Percentiles rank a stretch among this genome's conserved stretches.
phyloP scores from a whole-genome alignment of 495 filamentous ascomycete species.

The Aspergillus steynii region DNA sequence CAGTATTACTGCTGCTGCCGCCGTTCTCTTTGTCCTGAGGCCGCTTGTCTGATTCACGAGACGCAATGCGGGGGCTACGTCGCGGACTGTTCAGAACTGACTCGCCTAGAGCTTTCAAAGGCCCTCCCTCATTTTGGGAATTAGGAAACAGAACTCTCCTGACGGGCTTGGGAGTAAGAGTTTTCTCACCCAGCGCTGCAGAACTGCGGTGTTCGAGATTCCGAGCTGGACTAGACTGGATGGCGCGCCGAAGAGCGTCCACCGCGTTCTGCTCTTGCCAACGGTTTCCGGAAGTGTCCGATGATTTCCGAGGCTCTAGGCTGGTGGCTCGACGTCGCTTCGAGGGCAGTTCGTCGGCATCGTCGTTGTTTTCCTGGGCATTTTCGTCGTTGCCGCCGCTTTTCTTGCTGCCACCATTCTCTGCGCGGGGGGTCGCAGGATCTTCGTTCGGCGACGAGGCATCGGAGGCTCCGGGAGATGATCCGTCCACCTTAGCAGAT shows the following conservation, averaged over 20 bases:
- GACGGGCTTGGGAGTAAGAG: constrained; percentile 62
- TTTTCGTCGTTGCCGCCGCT: constrained; percentile 21
- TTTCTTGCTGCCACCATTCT: constrained; percentile 23
- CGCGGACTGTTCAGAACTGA: constrained; percentile 58
- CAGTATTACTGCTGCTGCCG: constrained; percentile 17
- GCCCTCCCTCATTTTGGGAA: constrained; percentile 53
- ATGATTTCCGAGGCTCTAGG: constrained; percentile 37
- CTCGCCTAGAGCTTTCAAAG: constrained; percentile 58
- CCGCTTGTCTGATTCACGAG: constrained; percentile 34
- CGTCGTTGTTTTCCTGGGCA: constrained; percentile 28
- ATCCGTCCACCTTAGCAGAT: constrained; percentile 30
- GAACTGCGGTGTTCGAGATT: constrained; percentile 63
- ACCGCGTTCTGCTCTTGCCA: constrained; percentile 56
- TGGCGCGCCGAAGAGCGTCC: constrained; percentile 60
- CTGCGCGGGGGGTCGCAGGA: constrained; percentile 35
- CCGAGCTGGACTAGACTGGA: constrained; percentile 71
- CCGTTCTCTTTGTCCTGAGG: constrained; percentile 52
- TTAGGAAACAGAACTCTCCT: constrained; percentile 77
- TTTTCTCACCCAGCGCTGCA: constrained; percentile 57
- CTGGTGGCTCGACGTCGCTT: constrained; percentile 45
- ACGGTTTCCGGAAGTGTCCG: constrained; percentile 28
- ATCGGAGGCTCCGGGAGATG: constrained; percentile 45
- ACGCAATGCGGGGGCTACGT: constrained; percentile 42
- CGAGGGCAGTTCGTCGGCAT: constrained; percentile 28
- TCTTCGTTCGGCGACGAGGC: constrained; percentile 45